phyloP scores from a whole-genome alignment of 2,329 filamentous ascomycete species.

The Diplodia sapinea region DNA sequence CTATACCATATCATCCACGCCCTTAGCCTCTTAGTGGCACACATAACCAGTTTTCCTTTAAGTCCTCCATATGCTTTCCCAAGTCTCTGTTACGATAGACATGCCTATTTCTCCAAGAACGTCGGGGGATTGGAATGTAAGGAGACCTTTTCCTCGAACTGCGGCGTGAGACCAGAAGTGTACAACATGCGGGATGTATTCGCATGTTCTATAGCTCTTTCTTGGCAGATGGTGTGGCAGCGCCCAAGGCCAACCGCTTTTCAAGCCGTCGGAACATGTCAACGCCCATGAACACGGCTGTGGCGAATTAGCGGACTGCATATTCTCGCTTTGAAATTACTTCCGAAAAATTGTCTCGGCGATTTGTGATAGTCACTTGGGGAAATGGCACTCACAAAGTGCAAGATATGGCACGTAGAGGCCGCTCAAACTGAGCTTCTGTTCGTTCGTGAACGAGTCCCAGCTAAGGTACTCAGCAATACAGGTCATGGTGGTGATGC shows the following conservation, averaged over 20 bases:
- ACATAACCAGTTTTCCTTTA: too few relatives aligned
- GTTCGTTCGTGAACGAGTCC: slow-evolving; percentile 40
- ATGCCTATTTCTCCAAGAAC: too few relatives aligned
- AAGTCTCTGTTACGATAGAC: too few relatives aligned
- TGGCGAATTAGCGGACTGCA: neutral
- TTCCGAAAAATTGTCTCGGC: neutral
- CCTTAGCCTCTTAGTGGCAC: too few relatives aligned
- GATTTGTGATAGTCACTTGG: neutral
- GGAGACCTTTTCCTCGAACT: neutral
- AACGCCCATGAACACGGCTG: slow-evolving; percentile 29
- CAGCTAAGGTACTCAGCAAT: slow-evolving; percentile 66
- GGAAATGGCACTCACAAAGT: slow-evolving; percentile 2
- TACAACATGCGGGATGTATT: neutral
- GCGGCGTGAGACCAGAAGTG: neutral
- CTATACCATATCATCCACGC: too few relatives aligned
- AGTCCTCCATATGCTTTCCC: too few relatives aligned
- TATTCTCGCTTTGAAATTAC: neutral
- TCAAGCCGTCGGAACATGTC: slow-evolving; percentile 28
- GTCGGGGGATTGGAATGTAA: too few relatives aligned
- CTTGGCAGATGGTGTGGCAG: neutral
- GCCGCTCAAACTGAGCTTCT: slow-evolving; percentile 43
- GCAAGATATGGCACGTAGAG: slow-evolving; percentile 49
- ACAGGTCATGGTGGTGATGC: slow-evolving; percentile 67
- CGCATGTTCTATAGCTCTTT: slow-evolving; percentile 1
- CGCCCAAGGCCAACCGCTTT: neutral